phyloP scores from a whole-genome alignment of 371 early-diverging fungal species.

The Mucor sp. region DNA sequence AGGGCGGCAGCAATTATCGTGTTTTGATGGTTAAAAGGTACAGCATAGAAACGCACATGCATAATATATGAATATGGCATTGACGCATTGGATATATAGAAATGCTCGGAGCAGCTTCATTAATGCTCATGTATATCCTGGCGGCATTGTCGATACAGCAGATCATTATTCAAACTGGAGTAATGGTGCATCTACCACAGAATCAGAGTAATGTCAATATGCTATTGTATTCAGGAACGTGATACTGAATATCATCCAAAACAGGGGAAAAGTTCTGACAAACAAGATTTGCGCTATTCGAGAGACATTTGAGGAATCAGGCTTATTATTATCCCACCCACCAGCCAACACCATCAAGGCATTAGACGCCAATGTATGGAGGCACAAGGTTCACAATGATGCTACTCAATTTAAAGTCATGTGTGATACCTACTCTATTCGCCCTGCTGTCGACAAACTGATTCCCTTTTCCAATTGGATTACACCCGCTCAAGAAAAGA shows the following conservation, averaged over 20 bases:
- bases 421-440: conserved; percentile 45
- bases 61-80: background rate
- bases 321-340: conserved; percentile 60
- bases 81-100: conserved; percentile 17
- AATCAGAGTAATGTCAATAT: background rate
- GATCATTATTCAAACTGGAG: conserved; percentile 53
- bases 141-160: conserved; percentile 62
- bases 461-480: conserved; percentile 77
- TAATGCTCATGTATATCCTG: conserved; percentile 62
- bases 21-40: conserved; percentile 64
- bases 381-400: conserved; percentile 53
- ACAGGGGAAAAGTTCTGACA: conserved; percentile 18
- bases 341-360: conserved; percentile 30
- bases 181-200: background rate
- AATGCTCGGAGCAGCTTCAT: conserved; percentile 58
- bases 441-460: conserved; percentile 51
- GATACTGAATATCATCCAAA: background rate
- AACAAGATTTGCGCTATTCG: conserved; percentile 74
- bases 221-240: background rate
- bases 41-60: background rate
- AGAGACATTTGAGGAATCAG: conserved; percentile 86
- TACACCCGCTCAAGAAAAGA: conserved; percentile 67
- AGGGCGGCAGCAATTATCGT: conserved; percentile 50
- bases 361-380: conserved; percentile 46
- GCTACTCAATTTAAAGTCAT: conserved; percentile 56